A percentile compares a stretch with the other conserved stretches of the same genome.
Evolutionary conservation across 2,329 filamentous ascomycete genomes (phyloP).

Genomic region (Ophiosphaerella narmari): DNA sequence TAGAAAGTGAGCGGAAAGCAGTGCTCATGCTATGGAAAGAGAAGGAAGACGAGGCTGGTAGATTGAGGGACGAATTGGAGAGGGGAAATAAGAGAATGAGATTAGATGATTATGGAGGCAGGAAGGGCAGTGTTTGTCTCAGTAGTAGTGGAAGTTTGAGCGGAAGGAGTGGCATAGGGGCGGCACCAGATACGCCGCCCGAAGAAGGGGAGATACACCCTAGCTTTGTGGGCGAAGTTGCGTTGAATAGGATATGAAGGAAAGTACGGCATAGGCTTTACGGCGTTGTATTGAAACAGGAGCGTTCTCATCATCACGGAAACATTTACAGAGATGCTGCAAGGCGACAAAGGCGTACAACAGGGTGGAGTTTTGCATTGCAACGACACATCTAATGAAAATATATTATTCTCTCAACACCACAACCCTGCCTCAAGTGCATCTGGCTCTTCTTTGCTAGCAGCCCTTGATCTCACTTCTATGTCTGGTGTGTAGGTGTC

Average conservation of each 20-base stretch:
- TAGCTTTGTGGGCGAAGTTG: slow-evolving; percentile 28
- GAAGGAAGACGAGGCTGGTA: slow-evolving; percentile 27
- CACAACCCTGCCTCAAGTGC: neutral
- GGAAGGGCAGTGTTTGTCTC: slow-evolving; percentile 12
- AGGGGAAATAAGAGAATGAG: slow-evolving; percentile 25
- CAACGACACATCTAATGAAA: slow-evolving; percentile 1
- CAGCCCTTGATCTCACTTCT: slow-evolving; percentile 12
- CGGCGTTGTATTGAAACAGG: neutral
- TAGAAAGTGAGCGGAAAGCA: slow-evolving; percentile 24
- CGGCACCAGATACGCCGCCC: slow-evolving; percentile 25
- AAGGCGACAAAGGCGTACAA: too few species aligned
- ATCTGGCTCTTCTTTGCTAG: neutral
- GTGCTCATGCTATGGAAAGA: slow-evolving; percentile 29
- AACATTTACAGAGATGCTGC: neutral
- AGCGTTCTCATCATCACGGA: too few species aligned
- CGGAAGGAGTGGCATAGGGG: slow-evolving; percentile 13
- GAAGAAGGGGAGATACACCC: slow-evolving; percentile 28
- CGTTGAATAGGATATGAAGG: slow-evolving; percentile 10
- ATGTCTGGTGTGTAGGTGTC: slow-evolving; percentile 5
- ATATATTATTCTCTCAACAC: neutral
- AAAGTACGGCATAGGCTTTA: neutral
- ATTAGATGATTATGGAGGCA: slow-evolving; percentile 12
- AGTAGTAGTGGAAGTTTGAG: slow-evolving; percentile 15
- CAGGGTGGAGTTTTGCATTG: neutral
- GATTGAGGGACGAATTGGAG: slow-evolving; percentile 24